Base-by-base conservation (phyloP, 2,329 filamentous ascomycete genomes). In the Alternaria viburni region DNA sequence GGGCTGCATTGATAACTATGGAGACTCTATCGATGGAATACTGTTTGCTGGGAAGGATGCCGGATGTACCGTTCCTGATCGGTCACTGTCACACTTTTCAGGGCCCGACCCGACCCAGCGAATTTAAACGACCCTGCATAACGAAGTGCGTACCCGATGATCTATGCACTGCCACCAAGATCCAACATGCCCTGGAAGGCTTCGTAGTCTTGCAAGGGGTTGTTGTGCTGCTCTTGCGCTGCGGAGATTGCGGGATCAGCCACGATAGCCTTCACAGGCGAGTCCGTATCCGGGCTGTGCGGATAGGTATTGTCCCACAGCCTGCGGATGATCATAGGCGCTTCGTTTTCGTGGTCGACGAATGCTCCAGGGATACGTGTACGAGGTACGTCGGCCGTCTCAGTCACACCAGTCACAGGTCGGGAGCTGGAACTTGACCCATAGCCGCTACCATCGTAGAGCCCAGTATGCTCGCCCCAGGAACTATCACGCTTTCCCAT, bases 381-480 rank as follows among this genome's bases (percentile, higher is more conserved):
- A 21, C 8, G 15, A 25, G 49, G 19, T 10, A 52, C 49, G 30
- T 36, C 49, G 30, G 49, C 15, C 49, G 17, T 59, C 32, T 54
- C 55, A 56, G 43, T 56, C 15, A 19, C 28, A 19, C 23, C 55
- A 19, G 55, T 44, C 23, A 65, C 17, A 25, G 46, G 50, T 19
- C 41, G 59, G 2, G 60, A 62, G 28, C 49, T 46, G 9, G 56
- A 54, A 25, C 66, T 65, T 13, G 64, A 58, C 6, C 69, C 74
- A 44, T 74, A 77, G 25, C 72, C 73, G 30, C 67, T 67, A 7
- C 72, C 73, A 19, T 76, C 69, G 59, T 74, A 75, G 26, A 73
- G 59, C 23, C 70, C 50, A 15, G 47, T 28, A 32, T 54, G 64
- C 25, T 50, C 25, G 55, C 62, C 43, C 56, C 54, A 59, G 9